These are phyloP conservation scores for Talaromyces rugulosus DNA, from an alignment of 2,329 filamentous ascomycete genomes.

Conservation along the genomic window DNA sequence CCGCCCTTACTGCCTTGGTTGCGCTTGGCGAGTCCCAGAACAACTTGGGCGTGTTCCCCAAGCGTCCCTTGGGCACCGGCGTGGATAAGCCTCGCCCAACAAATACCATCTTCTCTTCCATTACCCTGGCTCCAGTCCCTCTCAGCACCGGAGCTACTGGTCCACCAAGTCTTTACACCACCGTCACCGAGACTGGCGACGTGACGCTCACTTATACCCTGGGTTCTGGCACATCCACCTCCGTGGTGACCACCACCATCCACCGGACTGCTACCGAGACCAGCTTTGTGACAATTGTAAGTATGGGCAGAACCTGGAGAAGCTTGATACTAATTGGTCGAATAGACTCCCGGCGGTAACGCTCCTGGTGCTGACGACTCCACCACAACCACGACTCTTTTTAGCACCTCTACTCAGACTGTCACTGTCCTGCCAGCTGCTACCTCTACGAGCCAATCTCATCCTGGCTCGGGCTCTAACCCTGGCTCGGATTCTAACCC, in stretches of 20 bases:
- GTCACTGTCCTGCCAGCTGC: constrained; percentile 10
- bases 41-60: constrained; percentile 21
- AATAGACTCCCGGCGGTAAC: constrained; percentile 6
- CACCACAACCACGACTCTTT: constrained; percentile 27
- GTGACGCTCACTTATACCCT: constrained; percentile 39
- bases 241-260: constrained; percentile 36
- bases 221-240: constrained; percentile 30
- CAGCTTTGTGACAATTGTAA: constrained; percentile 14
- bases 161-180: constrained; percentile 8
- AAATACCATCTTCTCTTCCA: constrained; percentile 19
- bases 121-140: constrained; percentile 10
- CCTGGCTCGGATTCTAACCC: not conserved
- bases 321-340: not conserved
- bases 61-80: constrained; percentile 8
- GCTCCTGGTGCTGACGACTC: constrained; percentile 12
- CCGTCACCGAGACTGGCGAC: constrained; percentile 14
- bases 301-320: not conserved
- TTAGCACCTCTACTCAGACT: constrained; percentile 22
- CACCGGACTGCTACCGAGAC: constrained; percentile 28
- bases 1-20: constrained; percentile 32
- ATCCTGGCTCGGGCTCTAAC: not conserved
- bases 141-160: constrained; percentile 20
- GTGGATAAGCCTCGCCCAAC: not conserved
- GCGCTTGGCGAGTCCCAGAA: constrained; percentile 30
- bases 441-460: not conserved